Evolutionary conservation across 495 filamentous ascomycete species (phyloP).

Genomic region (Lasiosphaeris hirsuta): DNA sequence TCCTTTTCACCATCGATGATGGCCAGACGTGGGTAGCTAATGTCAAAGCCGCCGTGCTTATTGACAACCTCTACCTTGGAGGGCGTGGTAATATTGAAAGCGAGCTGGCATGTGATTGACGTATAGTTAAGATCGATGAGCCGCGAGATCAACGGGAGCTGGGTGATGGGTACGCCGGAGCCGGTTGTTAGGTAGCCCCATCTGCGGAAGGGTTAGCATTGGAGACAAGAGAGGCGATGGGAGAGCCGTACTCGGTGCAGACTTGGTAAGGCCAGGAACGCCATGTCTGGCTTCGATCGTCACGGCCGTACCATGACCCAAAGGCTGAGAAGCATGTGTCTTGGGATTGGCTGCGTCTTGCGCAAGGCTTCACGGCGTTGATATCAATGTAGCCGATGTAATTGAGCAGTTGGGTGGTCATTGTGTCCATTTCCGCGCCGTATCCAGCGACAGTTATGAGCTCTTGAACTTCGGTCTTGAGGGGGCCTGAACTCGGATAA

Average conservation of each 20-base stretch:
- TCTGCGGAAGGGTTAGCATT: slow-evolving; percentile 32
- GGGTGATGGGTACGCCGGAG: slow-evolving; percentile 52
- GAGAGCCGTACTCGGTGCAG: slow-evolving; percentile 41
- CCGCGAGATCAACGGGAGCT: slow-evolving; percentile 64
- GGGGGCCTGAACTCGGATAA: slow-evolving; percentile 40
- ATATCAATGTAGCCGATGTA: slow-evolving; percentile 59
- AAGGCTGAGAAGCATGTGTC: slow-evolving; percentile 55
- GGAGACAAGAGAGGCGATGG: neutral
- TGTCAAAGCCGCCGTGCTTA: slow-evolving; percentile 63
- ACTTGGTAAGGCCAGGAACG: slow-evolving; percentile 59
- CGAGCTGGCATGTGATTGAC: slow-evolving; percentile 50
- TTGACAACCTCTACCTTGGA: slow-evolving; percentile 59
- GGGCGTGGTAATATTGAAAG: slow-evolving; percentile 60
- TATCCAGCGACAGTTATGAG: slow-evolving; percentile 58
- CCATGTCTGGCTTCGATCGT: slow-evolving; percentile 48
- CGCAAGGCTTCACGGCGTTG: slow-evolving; percentile 27
- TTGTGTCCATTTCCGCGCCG: slow-evolving; percentile 37
- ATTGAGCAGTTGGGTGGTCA: slow-evolving; percentile 60
- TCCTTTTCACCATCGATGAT: slow-evolving; percentile 66
- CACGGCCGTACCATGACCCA: slow-evolving; percentile 50
- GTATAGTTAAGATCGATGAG: slow-evolving; percentile 54
- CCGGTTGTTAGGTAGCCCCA: slow-evolving; percentile 73
- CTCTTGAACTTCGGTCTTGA: slow-evolving; percentile 40
- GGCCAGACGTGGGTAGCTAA: slow-evolving; percentile 62
- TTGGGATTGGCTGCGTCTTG: slow-evolving; percentile 31